Evolutionary conservation across 179 eudicot species (phyloP).

Genomic region (Corrigiola litoralis): DNA sequence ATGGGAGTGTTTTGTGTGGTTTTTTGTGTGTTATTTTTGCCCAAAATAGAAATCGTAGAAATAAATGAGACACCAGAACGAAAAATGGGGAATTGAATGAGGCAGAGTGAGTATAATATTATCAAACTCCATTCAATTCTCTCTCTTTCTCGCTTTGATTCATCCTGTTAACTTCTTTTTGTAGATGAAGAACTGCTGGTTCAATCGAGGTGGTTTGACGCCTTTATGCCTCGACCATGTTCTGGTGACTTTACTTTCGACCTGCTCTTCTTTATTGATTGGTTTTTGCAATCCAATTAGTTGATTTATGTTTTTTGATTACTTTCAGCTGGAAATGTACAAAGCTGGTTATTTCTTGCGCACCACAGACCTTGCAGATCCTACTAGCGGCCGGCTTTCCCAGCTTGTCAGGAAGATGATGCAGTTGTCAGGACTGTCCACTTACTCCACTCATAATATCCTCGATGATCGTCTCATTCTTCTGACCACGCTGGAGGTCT

Average conservation of each 20-base stretch:
- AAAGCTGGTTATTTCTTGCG: constrained; percentile 54
- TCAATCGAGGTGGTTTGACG: constrained; percentile 62
- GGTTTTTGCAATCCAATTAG: neutral
- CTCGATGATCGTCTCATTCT: constrained; percentile 50
- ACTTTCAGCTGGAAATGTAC: constrained; percentile 68
- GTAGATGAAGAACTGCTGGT: constrained; percentile 61
- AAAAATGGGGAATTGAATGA: too few species aligned
- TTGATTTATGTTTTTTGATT: neutral
- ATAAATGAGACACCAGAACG: too few species aligned
- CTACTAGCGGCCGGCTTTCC: constrained; percentile 40
- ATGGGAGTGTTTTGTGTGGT: too few species aligned
- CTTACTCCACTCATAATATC: constrained; percentile 25
- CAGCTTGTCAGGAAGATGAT: constrained; percentile 39
- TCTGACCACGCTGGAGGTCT: constrained; percentile 50
- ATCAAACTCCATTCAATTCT: too few species aligned
- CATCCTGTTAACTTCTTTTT: neutral
- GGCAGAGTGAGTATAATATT: too few species aligned
- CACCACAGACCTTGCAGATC: constrained; percentile 41
- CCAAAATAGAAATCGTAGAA: too few species aligned
- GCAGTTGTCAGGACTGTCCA: constrained; percentile 32
- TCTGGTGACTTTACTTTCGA: constrained; percentile 30
- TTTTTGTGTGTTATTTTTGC: neutral
- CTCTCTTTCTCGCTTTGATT: neutral
- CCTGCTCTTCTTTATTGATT: neutral
- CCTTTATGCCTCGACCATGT: constrained; percentile 76